phyloP scores from a whole-genome alignment of 768 basidiomycete genomes.

The Amanita thiersii region DNA sequence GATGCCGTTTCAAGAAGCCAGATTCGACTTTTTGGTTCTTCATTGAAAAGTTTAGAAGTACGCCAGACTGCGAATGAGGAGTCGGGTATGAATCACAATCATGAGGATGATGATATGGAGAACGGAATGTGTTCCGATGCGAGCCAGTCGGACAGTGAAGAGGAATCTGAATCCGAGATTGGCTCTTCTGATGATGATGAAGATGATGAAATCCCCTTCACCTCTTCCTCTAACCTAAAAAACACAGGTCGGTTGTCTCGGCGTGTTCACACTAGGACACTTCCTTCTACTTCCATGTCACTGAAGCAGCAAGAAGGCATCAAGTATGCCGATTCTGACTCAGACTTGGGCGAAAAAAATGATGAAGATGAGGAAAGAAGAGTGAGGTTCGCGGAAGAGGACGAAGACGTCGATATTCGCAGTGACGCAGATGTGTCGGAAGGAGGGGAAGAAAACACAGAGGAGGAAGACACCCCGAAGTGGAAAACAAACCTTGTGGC shows the following conservation, averaged over 20 bases:
- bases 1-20: slow-evolving; percentile 75
- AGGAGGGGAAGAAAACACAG: slow-evolving; percentile 30
- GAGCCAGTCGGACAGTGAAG: slow-evolving; percentile 16
- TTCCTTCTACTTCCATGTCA: slow-evolving; percentile 23
- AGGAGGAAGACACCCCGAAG: slow-evolving; percentile 40
- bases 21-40: slow-evolving; percentile 79
- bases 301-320: slow-evolving; percentile 34
- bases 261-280: slow-evolving; percentile 35
- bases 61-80: slow-evolving; percentile 18
- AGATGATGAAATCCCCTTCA: slow-evolving; percentile 15
- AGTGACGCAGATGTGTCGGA: slow-evolving; percentile 44
- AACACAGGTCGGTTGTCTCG: slow-evolving; percentile 44
- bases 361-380: slow-evolving; percentile 20
- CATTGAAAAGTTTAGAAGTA: slow-evolving; percentile 59
- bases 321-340: slow-evolving; percentile 75
- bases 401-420: slow-evolving; percentile 33
- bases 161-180: slow-evolving; percentile 13
- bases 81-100: slow-evolving; percentile 26
- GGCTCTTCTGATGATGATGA: slow-evolving; percentile 10
- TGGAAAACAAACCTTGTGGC: slow-evolving; percentile 69
- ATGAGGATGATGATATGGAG: slow-evolving; percentile 23
- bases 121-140: slow-evolving; percentile 12
- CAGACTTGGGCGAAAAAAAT: slow-evolving; percentile 52
- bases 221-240: slow-evolving; percentile 13
- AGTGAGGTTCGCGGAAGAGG: slow-evolving; percentile 41